A percentile compares a stretch with the other conserved stretches of the same genome.
Conservation (phyloP, 345 rosid species). For the Kernera saxatilis region DNA sequence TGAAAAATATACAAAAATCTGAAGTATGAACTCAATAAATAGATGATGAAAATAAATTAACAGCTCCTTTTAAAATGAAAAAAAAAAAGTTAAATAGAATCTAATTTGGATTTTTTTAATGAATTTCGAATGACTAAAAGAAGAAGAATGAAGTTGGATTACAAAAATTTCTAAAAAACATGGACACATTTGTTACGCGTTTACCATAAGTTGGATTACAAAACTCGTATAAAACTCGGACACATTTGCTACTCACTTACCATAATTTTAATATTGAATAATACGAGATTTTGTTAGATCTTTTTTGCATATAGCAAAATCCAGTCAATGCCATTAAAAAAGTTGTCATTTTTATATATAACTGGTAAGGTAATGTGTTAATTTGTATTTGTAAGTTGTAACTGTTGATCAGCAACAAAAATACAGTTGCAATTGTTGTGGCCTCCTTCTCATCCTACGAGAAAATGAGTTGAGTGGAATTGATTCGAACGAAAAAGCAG, state of each 20-base stretch:
- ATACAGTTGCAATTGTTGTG: neutral
- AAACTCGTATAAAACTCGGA: neutral
- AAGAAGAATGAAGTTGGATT: neutral
- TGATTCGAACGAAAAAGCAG: conserved; percentile 3
- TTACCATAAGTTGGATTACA: neutral
- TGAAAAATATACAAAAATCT: too few relatives aligned
- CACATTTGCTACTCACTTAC: neutral
- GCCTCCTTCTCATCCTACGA: neutral
- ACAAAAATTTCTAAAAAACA: too few relatives aligned
- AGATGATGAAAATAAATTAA: too few relatives aligned
- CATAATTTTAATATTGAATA: neutral
- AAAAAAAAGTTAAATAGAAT: neutral
- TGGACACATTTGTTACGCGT: neutral
- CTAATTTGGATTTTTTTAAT: too few relatives aligned
- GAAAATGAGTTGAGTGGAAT: neutral
- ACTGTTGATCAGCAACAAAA: neutral
- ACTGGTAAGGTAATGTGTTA: neutral
- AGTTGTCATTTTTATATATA: neutral
- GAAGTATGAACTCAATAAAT: neutral
- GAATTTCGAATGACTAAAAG: neutral
- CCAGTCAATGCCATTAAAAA: neutral
- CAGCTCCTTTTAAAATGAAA: neutral
- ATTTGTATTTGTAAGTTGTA: neutral
- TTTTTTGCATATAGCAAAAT: neutral
- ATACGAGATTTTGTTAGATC: neutral